Conservation (phyloP, 164 flowering plant genomes). For the Tinospora cordifolia region DNA sequence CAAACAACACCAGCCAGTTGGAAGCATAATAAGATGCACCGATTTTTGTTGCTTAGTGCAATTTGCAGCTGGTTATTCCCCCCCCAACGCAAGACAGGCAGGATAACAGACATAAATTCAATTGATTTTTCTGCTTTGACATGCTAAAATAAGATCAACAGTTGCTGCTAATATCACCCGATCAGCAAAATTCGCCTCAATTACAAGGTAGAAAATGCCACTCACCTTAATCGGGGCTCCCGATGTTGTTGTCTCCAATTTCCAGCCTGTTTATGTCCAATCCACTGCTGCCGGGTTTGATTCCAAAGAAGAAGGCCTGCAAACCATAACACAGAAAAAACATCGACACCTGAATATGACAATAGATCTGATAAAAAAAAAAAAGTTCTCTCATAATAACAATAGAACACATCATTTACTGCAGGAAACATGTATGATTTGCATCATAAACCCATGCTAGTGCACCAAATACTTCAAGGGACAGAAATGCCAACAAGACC, state of each 20-base stretch:
- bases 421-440: neutral
- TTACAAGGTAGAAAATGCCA: neutral
- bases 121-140: neutral
- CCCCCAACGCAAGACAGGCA: too few species aligned
- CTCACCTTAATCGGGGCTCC: slow-evolving; percentile 52
- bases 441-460: neutral
- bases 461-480: neutral
- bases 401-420: neutral
- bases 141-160: neutral
- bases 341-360: neutral
- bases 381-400: neutral
- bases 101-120: neutral
- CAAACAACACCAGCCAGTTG: neutral
- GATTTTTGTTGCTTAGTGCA: too few species aligned
- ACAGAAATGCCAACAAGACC: neutral
- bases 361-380: neutral
- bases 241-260: slow-evolving; percentile 25
- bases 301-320: slow-evolving; percentile 65
- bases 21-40: neutral
- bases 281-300: slow-evolving; percentile 60
- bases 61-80: too few species aligned
- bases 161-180: neutral
- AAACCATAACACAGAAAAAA: slow-evolving; percentile 6
- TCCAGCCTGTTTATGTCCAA: slow-evolving; percentile 33
- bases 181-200: too few species aligned